Evolutionary conservation across 192 early-diverging fungal genomes (phyloP), one percentile per base, ranked within the genome.

Genomic region (Coemansia sp.): DNA sequence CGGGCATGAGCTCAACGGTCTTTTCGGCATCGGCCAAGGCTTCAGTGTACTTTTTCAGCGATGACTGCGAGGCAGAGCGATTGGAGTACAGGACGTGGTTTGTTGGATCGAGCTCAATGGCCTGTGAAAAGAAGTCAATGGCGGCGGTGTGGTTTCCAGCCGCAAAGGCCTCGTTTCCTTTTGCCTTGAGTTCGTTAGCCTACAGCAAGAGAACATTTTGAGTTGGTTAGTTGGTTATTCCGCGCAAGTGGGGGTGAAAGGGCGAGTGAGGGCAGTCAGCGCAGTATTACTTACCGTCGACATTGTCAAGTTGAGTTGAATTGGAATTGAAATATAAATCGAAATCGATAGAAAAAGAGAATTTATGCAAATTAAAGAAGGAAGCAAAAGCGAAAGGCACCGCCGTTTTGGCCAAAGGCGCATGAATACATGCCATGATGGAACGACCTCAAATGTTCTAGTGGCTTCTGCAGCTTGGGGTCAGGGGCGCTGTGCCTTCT

Each of bases 41-140:
- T 65, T 90, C 86, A 29, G 86, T 74, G 72, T 92, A 97, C 66
- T 93, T 73, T 73, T 92, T 92, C 63, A 90, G 81, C 67, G 90
- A 92, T 20, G 95, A 85, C 66, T 92, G 93, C 53, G 90, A 84
- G 11, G 93, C 95, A 8, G 95, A 96, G 70, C 95, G 93, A 88
- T 97, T 97, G 9, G 94, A 95, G 80, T 92, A 96, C 41, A 97
- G 86, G 34, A 97, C 95, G 76, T 96, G 95, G 88, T 97, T 97
- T 61, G 79, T 73, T 13, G 93, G 85, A 69, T 95, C 95, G 60
- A 92, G 81, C n/a, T 91, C 89, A 68, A 95, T 95, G 22, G 95
- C 95, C 68, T 93, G 74, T 44, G 94, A 87, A 71, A 96, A 97
- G 58, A 76, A 80, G 62, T 89, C 83, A 75, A 96, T 89, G 3